These are phyloP conservation scores for Vitis hybrid DNA, from an alignment of 177 flowering plant genomes.

Conservation along the genomic window DNA sequence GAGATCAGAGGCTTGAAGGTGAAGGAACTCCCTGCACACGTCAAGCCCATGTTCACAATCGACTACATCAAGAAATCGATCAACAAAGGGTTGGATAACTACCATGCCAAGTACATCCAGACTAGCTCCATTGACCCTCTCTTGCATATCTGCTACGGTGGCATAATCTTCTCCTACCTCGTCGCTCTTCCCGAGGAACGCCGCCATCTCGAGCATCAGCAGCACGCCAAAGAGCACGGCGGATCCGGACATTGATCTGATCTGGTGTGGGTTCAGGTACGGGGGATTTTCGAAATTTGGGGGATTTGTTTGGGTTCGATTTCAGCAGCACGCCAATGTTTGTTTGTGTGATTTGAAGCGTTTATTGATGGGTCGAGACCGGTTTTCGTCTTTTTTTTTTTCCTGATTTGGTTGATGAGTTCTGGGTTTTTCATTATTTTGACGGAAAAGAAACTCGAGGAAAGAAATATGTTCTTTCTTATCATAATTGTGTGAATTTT, in stretches of 20 bases:
- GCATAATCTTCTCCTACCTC: constrained; percentile 83
- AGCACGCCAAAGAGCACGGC: constrained; percentile 68
- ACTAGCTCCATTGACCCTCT: constrained; percentile 73
- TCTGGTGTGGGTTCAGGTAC: no score
- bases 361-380: no score
- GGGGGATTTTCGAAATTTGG: no score
- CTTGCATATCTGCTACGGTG: constrained; percentile 83
- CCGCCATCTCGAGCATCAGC: constrained; percentile 84
- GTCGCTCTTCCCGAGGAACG: constrained; percentile 93
- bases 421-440: no score
- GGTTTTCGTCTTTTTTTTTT: no score
- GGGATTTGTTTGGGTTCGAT: no score
- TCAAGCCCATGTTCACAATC: constrained; percentile 67
- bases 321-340: no score
- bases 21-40: constrained; percentile 68
- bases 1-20: constrained; percentile 75
- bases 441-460: no score
- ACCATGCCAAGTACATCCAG: constrained; percentile 73
- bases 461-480: no score
- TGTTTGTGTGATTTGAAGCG: no score
- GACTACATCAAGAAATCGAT: constrained; percentile 48
- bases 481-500: no score
- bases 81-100: constrained; percentile 60
- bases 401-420: no score
- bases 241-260: constrained; percentile 10